Percentiles rank a stretch among this genome's conserved stretches.
phyloP scores from a whole-genome alignment of 1,284 basidiomycete genomes.

The Apiotrichum veenhuisii region DNA sequence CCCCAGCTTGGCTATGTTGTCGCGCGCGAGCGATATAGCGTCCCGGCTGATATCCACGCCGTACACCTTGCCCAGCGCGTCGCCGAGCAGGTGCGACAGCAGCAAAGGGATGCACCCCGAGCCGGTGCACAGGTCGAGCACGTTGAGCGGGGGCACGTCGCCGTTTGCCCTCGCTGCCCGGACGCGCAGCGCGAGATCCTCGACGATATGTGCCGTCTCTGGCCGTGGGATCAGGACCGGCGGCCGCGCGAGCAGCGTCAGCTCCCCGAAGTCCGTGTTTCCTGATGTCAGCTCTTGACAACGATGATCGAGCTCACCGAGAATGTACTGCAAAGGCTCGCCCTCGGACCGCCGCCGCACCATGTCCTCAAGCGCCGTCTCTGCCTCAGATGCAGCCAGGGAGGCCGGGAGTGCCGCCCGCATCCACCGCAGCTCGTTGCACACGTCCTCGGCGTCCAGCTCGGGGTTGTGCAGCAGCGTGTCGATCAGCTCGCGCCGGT shows the following conservation, averaged over 20 bases:
- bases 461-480: constrained; percentile 34
- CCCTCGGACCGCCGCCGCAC: constrained; percentile 54
- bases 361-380: constrained; percentile 21
- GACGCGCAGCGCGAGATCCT: constrained; percentile 41
- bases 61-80: constrained; percentile 54
- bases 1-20: constrained; percentile 56
- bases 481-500: constrained; percentile 1
- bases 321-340: constrained; percentile 85
- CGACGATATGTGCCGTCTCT: constrained; percentile 75
- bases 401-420: constrained; percentile 5
- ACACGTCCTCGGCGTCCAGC: constrained; percentile 31
- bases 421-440: constrained; percentile 46
- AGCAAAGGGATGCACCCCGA: constrained; percentile 82
- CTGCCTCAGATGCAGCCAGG: not conserved
- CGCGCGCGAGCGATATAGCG: constrained; percentile 66
- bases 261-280: constrained; percentile 78
- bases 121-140: constrained; percentile 86
- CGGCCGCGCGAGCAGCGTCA: constrained; percentile 64
- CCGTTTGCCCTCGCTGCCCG: not conserved
- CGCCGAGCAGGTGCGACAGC: constrained; percentile 62
- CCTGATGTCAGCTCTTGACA: constrained; percentile 53
- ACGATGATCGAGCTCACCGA: constrained; percentile 56
- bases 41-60: constrained; percentile 68
- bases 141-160: constrained; percentile 16
- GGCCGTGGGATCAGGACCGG: constrained; percentile 87